Evolutionary conservation across 352 stramenopile species (phyloP).

Genomic region (Thraustochytrium sp.): DNA sequence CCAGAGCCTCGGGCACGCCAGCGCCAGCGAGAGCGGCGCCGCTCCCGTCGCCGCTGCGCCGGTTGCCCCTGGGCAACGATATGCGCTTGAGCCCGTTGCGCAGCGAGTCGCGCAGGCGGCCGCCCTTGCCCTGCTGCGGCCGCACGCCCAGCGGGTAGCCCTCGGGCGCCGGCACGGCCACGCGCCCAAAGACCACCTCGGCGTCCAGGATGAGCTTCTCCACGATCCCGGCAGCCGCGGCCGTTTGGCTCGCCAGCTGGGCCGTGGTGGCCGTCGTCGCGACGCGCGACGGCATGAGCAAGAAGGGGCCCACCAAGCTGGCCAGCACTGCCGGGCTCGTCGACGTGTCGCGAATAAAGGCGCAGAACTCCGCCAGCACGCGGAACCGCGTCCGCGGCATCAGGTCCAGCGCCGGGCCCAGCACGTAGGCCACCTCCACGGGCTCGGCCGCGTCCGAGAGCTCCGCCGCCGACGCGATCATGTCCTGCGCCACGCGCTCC

Average conservation of each 20-base stretch:
- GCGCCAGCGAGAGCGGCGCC: background rate
- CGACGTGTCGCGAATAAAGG: slow-evolving; percentile 40
- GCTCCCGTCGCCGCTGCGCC: background rate
- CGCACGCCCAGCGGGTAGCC: slow-evolving; percentile 5
- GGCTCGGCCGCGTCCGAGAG: background rate
- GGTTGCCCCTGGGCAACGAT: background rate
- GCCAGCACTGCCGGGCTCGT: background rate
- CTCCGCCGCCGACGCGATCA: background rate
- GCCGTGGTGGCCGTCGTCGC: background rate
- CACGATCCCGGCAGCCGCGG: slow-evolving; percentile 26
- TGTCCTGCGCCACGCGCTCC: background rate
- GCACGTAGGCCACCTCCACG: background rate
- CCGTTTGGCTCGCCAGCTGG: background rate
- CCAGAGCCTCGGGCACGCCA: background rate
- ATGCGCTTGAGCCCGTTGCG: background rate
- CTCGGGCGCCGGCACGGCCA: background rate
- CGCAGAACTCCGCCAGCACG: slow-evolving; percentile 31
- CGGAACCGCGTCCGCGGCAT: slow-evolving; percentile 20
- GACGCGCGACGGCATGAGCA: background rate
- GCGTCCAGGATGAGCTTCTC: slow-evolving; percentile 34
- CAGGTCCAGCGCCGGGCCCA: slow-evolving; percentile 26
- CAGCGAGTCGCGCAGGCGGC: background rate
- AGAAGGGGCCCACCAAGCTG: slow-evolving; percentile 29
- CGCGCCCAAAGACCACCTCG: slow-evolving; percentile 34
- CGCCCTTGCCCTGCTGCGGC: background rate